Evolutionary conservation across 352 stramenopile genomes (phyloP), one percentile per base, ranked within the genome.

Genomic region (Phytophthora gonapodyides): DNA sequence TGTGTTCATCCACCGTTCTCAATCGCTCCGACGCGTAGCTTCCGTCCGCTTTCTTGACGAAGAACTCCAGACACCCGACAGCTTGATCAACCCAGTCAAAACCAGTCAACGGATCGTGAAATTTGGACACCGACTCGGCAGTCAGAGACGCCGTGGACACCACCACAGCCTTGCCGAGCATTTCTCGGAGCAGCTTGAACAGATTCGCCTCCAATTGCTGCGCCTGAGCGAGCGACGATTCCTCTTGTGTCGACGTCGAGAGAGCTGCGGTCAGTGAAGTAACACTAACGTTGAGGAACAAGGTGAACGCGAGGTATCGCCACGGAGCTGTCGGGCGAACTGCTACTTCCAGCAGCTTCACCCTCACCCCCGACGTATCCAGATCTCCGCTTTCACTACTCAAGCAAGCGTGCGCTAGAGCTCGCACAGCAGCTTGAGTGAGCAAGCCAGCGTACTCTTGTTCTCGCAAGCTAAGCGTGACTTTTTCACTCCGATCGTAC

Each of bases 151-250:
- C 69, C 38, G 61, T 62, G 1, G 67, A 73, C 16, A 87, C 61
- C 7, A 78, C 61, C 1, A 80, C 67, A 0, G 69, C 64, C 24
- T 83, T 87, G 30, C 46, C 54, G 15, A 87, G 34, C 75, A 84
- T 87, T 40, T 87, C 75, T 36, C 66, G 37, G 31, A 84, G 64
- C 35, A 82, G 19, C 9, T 63, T 61, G 49, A 87, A 84, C 30
- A 84, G 57, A 34, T 63, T 51, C 12, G 24, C 42, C 19, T 78
- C 53, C 4, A 80, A 35, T 5, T 69, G 47, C 13, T 65, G 45
- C 8, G 57, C 43, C 52, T 45, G 40, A 5, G 15, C 15, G 30
- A 43, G 38, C 2, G 27, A n/a, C 2, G 44, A 44, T 17, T 59
- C 48, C 38, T 64, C 44, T 15, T 35, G 42, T 16, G 19, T 47